Percentiles rank a stretch among this genome's conserved stretches.
Evolutionary conservation across 2,329 filamentous ascomycete species (phyloP).

Genomic region (Cryphonectria carpinicola): DNA sequence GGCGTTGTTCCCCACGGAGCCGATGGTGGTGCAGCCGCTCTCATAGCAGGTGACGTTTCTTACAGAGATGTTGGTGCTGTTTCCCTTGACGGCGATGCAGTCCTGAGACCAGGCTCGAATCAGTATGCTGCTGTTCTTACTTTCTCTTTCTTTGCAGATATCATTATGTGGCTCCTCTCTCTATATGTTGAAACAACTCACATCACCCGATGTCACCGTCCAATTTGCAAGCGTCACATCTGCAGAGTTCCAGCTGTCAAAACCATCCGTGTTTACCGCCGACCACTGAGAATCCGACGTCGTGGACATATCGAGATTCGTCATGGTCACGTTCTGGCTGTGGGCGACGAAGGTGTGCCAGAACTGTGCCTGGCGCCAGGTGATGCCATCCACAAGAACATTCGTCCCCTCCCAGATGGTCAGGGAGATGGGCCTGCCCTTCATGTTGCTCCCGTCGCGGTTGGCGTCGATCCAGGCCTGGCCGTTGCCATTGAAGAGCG

Average conservation of each 20-base stretch:
- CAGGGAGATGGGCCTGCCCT: slow-evolving; percentile 49
- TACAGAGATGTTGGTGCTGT: slow-evolving; percentile 44
- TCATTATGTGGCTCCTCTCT: neutral
- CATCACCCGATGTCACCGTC: slow-evolving; percentile 47
- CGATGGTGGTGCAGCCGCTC: slow-evolving; percentile 43
- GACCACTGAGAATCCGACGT: slow-evolving; percentile 48
- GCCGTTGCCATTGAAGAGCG: slow-evolving; percentile 50
- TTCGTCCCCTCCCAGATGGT: slow-evolving; percentile 52
- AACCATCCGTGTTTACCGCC: slow-evolving; percentile 55
- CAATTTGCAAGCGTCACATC: slow-evolving; percentile 51
- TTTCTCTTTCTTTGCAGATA: neutral
- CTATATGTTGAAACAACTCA: slow-evolving; percentile 30
- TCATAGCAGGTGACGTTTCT: slow-evolving; percentile 45
- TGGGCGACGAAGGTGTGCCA: slow-evolving; percentile 53
- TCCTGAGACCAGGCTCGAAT: slow-evolving; percentile 34
- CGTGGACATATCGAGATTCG: slow-evolving; percentile 56
- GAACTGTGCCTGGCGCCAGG: slow-evolving; percentile 52
- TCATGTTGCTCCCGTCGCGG: slow-evolving; percentile 44
- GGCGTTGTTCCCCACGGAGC: slow-evolving; percentile 43
- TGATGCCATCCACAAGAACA: slow-evolving; percentile 48
- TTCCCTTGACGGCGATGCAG: slow-evolving; percentile 46
- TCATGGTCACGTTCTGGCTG: slow-evolving; percentile 54
- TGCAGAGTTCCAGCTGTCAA: slow-evolving; percentile 55
- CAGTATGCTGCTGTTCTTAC: neutral
- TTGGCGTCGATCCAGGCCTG: slow-evolving; percentile 52